Percentiles rank a stretch among this genome's conserved stretches.
phyloP scores from a whole-genome alignment of 2,329 filamentous ascomycete species.

The Emydomyces testavorans region DNA sequence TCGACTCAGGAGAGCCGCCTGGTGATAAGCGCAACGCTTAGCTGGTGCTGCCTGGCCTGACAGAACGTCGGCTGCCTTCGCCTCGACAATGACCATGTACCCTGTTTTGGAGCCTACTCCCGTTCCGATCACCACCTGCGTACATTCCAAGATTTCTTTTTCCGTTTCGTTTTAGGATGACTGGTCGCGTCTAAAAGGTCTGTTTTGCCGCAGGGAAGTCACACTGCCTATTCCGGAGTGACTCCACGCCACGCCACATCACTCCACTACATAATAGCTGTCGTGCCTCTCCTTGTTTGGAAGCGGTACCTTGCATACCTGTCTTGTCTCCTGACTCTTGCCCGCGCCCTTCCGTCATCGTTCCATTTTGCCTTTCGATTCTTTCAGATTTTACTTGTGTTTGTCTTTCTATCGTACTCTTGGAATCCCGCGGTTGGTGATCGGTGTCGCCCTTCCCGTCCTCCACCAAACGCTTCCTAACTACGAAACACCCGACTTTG shows the following conservation, averaged over 20 bases:
- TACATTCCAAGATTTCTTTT: conserved; percentile 12
- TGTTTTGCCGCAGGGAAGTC: conserved; percentile 13
- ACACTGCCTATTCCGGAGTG: conserved; percentile 13
- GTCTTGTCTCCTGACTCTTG: neutral
- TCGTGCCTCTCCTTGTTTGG: conserved; percentile 8
- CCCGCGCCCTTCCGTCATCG: neutral
- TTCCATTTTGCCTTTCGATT: neutral
- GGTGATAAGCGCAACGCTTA: conserved; percentile 13
- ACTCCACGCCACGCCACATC: conserved; percentile 12
- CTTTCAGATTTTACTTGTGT: neutral
- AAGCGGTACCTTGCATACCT: conserved; percentile 15
- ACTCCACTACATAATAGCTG: conserved; percentile 6
- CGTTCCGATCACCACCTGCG: conserved; percentile 15
- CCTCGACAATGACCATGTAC: conserved; percentile 13
- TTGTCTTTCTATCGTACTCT: neutral
- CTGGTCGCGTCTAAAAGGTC: conserved; percentile 3
- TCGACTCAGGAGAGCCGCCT: conserved; percentile 10
- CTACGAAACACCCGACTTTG: too few relatives aligned
- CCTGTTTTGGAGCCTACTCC: conserved; percentile 5
- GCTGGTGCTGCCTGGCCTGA: conserved; percentile 15
- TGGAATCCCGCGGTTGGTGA: conserved; percentile 3
- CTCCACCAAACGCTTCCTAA: neutral
- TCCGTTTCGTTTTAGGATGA: conserved; percentile 1
- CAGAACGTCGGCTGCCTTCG: conserved; percentile 4
- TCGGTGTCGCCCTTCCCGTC: neutral